Evolutionary conservation across 176 grass and related monocot species (phyloP).

Genomic region (Poa annua): DNA sequence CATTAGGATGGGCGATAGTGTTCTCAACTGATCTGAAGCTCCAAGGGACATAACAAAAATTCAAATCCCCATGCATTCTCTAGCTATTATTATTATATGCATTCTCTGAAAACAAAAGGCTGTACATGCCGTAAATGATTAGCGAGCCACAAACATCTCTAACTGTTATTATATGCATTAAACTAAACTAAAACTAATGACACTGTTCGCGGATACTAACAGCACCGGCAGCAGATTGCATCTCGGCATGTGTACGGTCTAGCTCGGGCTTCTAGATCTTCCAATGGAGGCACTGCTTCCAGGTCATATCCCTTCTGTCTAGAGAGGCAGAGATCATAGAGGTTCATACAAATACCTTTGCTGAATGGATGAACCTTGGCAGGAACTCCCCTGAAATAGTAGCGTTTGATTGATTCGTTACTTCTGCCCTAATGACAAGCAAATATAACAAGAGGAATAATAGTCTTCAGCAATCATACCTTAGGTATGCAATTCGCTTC

Average conservation of each 20-base stretch:
- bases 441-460: not conserved
- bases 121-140: not conserved
- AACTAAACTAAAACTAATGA: not conserved
- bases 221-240: slow-evolving; percentile 73
- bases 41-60: not conserved
- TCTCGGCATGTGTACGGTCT: slow-evolving; percentile 71
- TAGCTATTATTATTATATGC: not conserved
- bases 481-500: slow-evolving; percentile 73
- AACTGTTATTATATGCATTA: slow-evolving; percentile 24
- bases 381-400: slow-evolving; percentile 65
- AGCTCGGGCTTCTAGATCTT: slow-evolving; percentile 74
- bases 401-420: slow-evolving; percentile 24
- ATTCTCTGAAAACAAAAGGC: slow-evolving; percentile 26
- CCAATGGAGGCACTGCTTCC: slow-evolving; percentile 67
- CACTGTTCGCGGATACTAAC: slow-evolving; percentile 39
- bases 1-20: not conserved
- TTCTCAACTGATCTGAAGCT: not conserved
- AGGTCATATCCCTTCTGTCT: slow-evolving; percentile 50
- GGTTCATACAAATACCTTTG: slow-evolving; percentile 68
- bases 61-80: not conserved
- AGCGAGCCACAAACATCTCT: slow-evolving; percentile 13
- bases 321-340: slow-evolving; percentile 67
- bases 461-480: slow-evolving; percentile 50
- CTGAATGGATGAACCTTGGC: slow-evolving; percentile 83
- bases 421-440: not conserved